These are phyloP conservation scores for Sporothrix euskadiensis DNA, from an alignment of 2,329 filamentous ascomycete genomes.

Conservation along the genomic window DNA sequence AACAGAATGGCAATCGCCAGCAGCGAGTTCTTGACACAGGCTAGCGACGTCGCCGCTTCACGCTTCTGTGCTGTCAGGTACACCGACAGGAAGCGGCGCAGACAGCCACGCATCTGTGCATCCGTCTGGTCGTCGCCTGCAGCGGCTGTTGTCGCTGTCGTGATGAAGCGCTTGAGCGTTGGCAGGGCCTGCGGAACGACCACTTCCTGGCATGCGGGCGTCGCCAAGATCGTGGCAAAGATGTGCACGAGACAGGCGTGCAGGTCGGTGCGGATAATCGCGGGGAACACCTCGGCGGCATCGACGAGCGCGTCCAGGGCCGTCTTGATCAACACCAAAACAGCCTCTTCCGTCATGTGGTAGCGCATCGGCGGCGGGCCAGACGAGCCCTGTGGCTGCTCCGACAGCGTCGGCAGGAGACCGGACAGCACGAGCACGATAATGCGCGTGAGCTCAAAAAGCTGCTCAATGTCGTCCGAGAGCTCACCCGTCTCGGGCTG, in stretches of 20 bases:
- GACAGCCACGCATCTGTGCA: conserved; percentile 75
- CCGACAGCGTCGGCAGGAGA: conserved; percentile 75
- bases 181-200: conserved; percentile 89
- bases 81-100: conserved; percentile 80
- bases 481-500: conserved; percentile 72
- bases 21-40: conserved; percentile 90
- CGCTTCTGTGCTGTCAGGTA: conserved; percentile 74
- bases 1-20: conserved; percentile 87
- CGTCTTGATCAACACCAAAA: conserved; percentile 74
- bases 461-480: conserved; percentile 94
- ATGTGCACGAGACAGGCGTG: conserved; percentile 97
- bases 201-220: conserved; percentile 79
- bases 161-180: conserved; percentile 87
- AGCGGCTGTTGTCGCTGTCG: conserved; percentile 63
- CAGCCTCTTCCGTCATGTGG: conserved; percentile 83
- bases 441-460: conserved; percentile 94
- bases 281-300: conserved; percentile 91
- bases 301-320: conserved; percentile 88
- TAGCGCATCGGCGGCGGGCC: conserved; percentile 50
- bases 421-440: conserved; percentile 91
- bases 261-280: conserved; percentile 93
- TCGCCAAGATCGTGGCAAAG: conserved; percentile 88
- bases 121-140: conserved; percentile 54
- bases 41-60: conserved; percentile 71
- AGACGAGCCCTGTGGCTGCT: conserved; percentile 3